Evolutionary conservation across 257 asterid genomes (phyloP).

Genomic region (Sherardia arvensis): DNA sequence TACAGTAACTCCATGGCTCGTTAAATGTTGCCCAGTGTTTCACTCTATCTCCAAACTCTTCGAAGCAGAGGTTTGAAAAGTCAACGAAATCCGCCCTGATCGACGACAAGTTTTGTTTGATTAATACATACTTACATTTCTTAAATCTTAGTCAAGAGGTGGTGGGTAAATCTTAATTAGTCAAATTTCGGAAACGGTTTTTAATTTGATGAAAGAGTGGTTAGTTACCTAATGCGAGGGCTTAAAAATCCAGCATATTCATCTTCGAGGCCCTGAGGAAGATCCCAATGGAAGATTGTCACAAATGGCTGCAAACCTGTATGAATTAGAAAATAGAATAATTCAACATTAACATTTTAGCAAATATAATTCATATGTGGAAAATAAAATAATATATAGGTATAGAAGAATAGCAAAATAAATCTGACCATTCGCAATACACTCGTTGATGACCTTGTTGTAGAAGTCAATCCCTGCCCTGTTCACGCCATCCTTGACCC

Average conservation of each 20-base stretch:
- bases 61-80: slow-evolving; percentile 35
- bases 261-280: slow-evolving; percentile 29
- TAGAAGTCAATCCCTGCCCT: slow-evolving; percentile 12
- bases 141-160: too few relatives aligned
- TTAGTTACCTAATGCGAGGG: slow-evolving; percentile 26
- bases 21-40: slow-evolving; percentile 47
- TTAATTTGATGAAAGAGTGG: not conserved
- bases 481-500: slow-evolving; percentile 14
- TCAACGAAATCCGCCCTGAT: slow-evolving; percentile 31
- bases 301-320: slow-evolving; percentile 38
- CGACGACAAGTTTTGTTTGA: too few relatives aligned
- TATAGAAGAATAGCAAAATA: too few relatives aligned
- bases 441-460: slow-evolving; percentile 19
- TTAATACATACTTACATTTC: too few relatives aligned
- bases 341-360: not conserved
- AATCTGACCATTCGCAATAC: slow-evolving; percentile 15
- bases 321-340: too few relatives aligned
- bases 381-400: too few relatives aligned
- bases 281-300: slow-evolving; percentile 41
- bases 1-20: slow-evolving; percentile 35
- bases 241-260: slow-evolving; percentile 37
- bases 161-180: too few relatives aligned
- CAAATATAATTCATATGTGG: not conserved
- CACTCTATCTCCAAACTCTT: slow-evolving; percentile 49
- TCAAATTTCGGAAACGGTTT: too few relatives aligned